Conservation (phyloP, 2,329 filamentous ascomycete genomes). For the Cytospora schulzeri region DNA sequence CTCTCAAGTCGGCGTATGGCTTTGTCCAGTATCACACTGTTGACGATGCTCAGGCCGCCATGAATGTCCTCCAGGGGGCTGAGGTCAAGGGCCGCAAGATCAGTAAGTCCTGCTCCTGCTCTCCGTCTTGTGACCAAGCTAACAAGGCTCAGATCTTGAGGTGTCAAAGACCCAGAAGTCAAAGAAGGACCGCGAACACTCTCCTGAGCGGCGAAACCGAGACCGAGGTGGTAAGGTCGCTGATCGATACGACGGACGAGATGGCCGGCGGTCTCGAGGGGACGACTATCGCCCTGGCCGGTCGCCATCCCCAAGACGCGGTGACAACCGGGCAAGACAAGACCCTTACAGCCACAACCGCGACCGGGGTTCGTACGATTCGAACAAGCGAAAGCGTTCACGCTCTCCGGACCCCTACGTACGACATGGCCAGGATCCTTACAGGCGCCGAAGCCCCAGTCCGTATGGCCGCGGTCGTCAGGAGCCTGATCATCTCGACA, state of each 20-base stretch:
- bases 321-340: slow-evolving; percentile 53
- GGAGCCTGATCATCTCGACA: slow-evolving; percentile 65
- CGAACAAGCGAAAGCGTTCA: slow-evolving; percentile 55
- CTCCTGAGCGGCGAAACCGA: slow-evolving; percentile 57
- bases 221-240: slow-evolving; percentile 46
- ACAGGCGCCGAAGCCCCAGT: slow-evolving; percentile 71
- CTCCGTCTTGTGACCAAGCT: slow-evolving; percentile 30
- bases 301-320: slow-evolving; percentile 59
- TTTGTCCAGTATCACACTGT: slow-evolving; percentile 91
- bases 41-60: slow-evolving; percentile 71
- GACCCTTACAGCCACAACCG: slow-evolving; percentile 55
- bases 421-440: slow-evolving; percentile 51
- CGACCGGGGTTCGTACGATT: slow-evolving; percentile 46
- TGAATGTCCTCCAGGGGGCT: slow-evolving; percentile 77
- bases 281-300: slow-evolving; percentile 68
- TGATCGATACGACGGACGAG: slow-evolving; percentile 53
- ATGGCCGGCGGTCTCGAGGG: slow-evolving; percentile 48
- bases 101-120: slow-evolving; percentile 63
- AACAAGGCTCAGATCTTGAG: slow-evolving; percentile 69
- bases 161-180: slow-evolving; percentile 86
- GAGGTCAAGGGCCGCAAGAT: slow-evolving; percentile 89
- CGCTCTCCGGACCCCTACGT: slow-evolving; percentile 62
- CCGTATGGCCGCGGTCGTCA: slow-evolving; percentile 56
- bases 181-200: slow-evolving; percentile 57
- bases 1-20: slow-evolving; percentile 93